Conservation (phyloP, 179 eudicot species). For the Silene coronaria region DNA sequence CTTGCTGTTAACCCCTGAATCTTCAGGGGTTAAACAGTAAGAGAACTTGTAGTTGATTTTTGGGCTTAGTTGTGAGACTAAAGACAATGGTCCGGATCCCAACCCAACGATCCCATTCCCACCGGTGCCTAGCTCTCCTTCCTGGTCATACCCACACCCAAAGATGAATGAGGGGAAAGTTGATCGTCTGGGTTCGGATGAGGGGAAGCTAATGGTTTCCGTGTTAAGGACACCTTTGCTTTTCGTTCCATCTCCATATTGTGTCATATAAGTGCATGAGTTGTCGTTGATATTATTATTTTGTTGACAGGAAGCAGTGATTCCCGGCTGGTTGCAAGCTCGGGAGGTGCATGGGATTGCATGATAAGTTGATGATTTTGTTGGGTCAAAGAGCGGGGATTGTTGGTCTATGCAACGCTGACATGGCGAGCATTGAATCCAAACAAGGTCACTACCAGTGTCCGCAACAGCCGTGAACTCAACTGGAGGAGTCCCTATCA, state of each 20-base stretch:
- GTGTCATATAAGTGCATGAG: conserved; percentile 20
- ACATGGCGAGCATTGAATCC: conserved; percentile 59
- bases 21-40: conserved; percentile 40
- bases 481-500: conserved; percentile 47
- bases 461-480: conserved; percentile 37
- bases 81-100: conserved; percentile 41
- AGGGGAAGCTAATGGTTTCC: conserved; percentile 43
- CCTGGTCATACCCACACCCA: conserved; percentile 49
- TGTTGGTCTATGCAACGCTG: conserved; percentile 28
- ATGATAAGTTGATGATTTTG: conserved; percentile 31
- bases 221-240: conserved; percentile 34
- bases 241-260: conserved; percentile 39
- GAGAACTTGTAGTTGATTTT: conserved; percentile 38
- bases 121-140: conserved; percentile 23
- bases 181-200: not conserved
- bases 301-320: conserved; percentile 2
- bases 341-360: conserved; percentile 28
- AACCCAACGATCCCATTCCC: conserved; percentile 54
- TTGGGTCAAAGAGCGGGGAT: conserved; percentile 34
- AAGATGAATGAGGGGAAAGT: conserved; percentile 17
- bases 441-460: conserved; percentile 49
- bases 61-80: conserved; percentile 35
- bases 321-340: conserved; percentile 23
- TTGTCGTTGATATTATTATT: not conserved
- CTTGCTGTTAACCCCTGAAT: conserved; percentile 25